Base-by-base conservation (phyloP, 2,329 filamentous ascomycete genomes). In the Drechslera avenae region DNA sequence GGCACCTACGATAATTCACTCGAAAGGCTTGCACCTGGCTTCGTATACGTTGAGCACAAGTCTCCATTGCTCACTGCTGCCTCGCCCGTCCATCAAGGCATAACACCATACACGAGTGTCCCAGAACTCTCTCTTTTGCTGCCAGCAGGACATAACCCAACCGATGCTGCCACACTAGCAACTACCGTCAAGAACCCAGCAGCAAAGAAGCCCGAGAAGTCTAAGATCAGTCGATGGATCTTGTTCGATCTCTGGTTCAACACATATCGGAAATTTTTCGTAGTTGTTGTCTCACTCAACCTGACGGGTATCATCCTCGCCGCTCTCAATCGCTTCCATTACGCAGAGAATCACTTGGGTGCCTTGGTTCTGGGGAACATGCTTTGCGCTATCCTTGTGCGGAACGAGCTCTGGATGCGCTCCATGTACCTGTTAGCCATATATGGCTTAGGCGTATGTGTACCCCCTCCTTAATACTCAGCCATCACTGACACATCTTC, bases 231-330 rank as follows among this genome's bases (percentile, higher is more conserved):
- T 42, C 59, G 64, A 44, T 68, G 68, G 68, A 56, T 72, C 23
- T 39, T 68, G 5, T 60, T 68, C 33, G 56, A 65, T 9, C 57
- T 72, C 21, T 72, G 69, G 69, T 71, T 69, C 60, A 71, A 72
- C 52, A 69, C 64, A 2, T 72, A 72, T 48, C 63, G 69, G 19
- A 70, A 69, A 41, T 69, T 72, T 52, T 72, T 72, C 53, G 68
- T 61, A 1, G 63, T 71, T 21, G 63, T 72, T 18, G 62, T 62
- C 4, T 39, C 64, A 14, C 56, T 71, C 21, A 72, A 72, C 48
- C 33, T 69, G 28, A 51, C 57, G 36, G 68, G 66, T 6, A 70
- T 72, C 37, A 52, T 69, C 35, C 35, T 71, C 44, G 59, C 67
- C 2, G 66, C 66, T 14, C 45, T 63, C n/a, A 60, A 59, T 28